A percentile compares a stretch with the other conserved stretches of the same genome.
phyloP scores from a whole-genome alignment of 805 yeast genomes.

The Starmerella bombi region DNA sequence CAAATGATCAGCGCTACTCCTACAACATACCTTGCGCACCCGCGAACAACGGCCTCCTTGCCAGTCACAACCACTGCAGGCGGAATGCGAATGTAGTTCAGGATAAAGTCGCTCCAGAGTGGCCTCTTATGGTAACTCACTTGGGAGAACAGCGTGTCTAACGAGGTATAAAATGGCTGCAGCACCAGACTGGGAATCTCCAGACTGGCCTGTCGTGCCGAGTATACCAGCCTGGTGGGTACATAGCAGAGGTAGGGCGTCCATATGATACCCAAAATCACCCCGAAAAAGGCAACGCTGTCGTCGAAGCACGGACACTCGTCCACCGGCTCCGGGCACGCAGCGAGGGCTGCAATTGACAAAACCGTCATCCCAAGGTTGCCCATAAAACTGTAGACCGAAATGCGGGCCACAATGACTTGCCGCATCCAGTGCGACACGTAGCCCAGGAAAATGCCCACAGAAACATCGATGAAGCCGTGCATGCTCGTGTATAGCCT shows the following conservation, averaged over 20 bases:
- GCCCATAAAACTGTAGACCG: neutral
- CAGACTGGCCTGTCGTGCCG: neutral
- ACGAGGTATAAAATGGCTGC: neutral
- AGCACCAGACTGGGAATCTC: neutral
- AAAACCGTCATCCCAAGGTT: conserved; percentile 5
- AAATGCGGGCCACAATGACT: conserved; percentile 32
- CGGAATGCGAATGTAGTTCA: neutral
- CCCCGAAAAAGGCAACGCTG: conserved; percentile 78
- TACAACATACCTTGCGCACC: conserved; percentile 36
- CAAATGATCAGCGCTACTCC: conserved; percentile 51
- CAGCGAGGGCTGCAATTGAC: conserved; percentile 5
- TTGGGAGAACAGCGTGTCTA: neutral
- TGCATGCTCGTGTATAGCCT: conserved; percentile 96
- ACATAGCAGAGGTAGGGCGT: conserved; percentile 1
- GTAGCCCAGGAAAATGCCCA: conserved; percentile 56
- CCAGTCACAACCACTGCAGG: neutral
- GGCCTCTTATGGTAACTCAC: too few relatives aligned
- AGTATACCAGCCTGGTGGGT: neutral
- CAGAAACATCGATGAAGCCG: conserved; percentile 62
- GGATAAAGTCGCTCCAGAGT: neutral
- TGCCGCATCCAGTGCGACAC: conserved; percentile 32
- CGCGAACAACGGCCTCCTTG: neutral
- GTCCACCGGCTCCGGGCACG: conserved; percentile 62
- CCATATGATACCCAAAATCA: conserved; percentile 50
- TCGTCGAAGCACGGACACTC: conserved; percentile 95